A percentile compares a stretch with the other conserved stretches of the same genome.
Conservation (phyloP, 1,284 basidiomycete genomes). For the Peniophora sp. region DNA sequence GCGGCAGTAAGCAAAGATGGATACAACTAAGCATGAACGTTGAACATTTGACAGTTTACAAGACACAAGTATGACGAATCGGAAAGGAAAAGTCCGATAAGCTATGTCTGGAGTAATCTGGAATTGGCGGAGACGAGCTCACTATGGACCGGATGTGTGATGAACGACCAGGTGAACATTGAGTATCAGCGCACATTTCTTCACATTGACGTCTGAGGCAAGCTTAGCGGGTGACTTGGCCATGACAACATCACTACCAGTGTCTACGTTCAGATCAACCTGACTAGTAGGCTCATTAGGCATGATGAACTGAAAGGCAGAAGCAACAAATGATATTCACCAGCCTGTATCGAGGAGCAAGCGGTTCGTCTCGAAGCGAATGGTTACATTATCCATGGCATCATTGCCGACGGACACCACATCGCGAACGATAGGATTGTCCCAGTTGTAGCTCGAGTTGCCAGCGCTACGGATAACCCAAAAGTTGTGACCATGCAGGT, state of each 20-base stretch:
- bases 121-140: background rate
- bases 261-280: background rate
- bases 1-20: too few species aligned
- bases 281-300: background rate
- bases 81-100: too few species aligned
- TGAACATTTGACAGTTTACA: too few species aligned
- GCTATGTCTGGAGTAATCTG: too few species aligned
- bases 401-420: conserved; percentile 19
- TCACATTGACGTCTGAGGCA: background rate
- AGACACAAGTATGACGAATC: too few species aligned
- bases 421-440: conserved; percentile 23
- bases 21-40: too few species aligned
- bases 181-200: background rate
- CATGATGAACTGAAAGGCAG: too few species aligned
- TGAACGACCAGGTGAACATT: background rate
- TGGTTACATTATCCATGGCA: conserved; percentile 17
- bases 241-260: background rate
- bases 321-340: too few species aligned
- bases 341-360: background rate
- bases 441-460: conserved; percentile 20
- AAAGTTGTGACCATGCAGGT: conserved; percentile 16
- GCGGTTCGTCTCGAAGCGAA: conserved; percentile 30
- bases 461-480: conserved; percentile 21
- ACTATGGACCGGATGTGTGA: background rate
- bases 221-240: conserved; percentile 13